Evolutionary conservation across 805 yeast species (phyloP).

Genomic region (Teunomyces stri): DNA sequence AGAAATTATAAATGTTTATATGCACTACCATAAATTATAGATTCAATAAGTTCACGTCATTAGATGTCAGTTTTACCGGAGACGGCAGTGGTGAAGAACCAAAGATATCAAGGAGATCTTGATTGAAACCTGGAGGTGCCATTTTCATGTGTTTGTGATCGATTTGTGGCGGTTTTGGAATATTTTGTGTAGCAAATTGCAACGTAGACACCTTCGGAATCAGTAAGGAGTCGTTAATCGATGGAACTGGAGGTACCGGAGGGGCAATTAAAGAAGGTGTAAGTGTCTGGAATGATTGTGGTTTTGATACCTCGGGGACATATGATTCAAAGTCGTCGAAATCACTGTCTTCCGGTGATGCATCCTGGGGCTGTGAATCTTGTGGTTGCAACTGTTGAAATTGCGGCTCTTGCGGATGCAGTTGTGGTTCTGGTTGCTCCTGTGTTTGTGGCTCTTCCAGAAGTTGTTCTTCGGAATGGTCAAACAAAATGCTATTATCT

Average conservation of each 20-base stretch:
- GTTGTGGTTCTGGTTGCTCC: not conserved
- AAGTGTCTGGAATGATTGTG: not conserved
- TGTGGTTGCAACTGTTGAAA: not conserved
- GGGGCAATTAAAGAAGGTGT: not conserved
- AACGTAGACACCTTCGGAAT: not conserved
- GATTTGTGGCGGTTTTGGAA: not conserved
- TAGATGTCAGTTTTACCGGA: not conserved
- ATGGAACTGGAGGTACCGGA: not conserved
- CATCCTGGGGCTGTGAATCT: not conserved
- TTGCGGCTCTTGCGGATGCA: not conserved
- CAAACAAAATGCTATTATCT: not conserved
- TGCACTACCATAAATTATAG: not conserved
- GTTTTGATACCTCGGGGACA: slow-evolving; percentile 4
- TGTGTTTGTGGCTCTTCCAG: not conserved
- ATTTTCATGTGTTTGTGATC: slow-evolving; percentile 6
- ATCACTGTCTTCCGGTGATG: slow-evolving; percentile 11
- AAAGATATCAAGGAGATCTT: slow-evolving; percentile 11
- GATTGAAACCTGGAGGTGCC: slow-evolving; percentile 2
- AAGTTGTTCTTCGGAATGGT: not conserved
- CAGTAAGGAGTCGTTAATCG: not conserved
- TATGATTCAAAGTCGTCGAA: slow-evolving; percentile 22
- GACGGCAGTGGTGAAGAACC: not conserved
- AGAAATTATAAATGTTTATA: not conserved
- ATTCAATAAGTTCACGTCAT: not conserved
- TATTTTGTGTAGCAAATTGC: not conserved